phyloP scores from a whole-genome alignment of 805 yeast species.

The Scheffersomyces stipitis region DNA sequence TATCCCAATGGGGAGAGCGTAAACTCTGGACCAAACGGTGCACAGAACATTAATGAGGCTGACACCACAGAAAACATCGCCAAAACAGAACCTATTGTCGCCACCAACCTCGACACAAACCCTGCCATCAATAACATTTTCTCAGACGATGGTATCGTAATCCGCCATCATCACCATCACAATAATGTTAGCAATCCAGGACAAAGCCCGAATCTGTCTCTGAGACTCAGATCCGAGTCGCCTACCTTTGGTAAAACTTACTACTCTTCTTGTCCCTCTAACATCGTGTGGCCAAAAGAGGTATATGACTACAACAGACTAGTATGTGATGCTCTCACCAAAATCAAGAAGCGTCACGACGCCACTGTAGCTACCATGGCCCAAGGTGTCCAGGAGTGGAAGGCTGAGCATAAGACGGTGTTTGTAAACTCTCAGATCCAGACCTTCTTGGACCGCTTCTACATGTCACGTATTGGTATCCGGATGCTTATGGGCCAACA shows the following conservation, averaged over 20 bases:
- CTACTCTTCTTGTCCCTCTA: slow-evolving; percentile 56
- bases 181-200: slow-evolving; percentile 18
- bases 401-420: slow-evolving; percentile 47
- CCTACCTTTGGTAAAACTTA: slow-evolving; percentile 44
- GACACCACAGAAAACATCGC: neutral
- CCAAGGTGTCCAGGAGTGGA: slow-evolving; percentile 91
- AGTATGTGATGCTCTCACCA: slow-evolving; percentile 64
- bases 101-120: slow-evolving; percentile 31
- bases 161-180: slow-evolving; percentile 14
- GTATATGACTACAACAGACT: slow-evolving; percentile 66
- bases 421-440: slow-evolving; percentile 72
- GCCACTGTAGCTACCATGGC: slow-evolving; percentile 93
- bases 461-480: slow-evolving; percentile 88
- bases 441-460: slow-evolving; percentile 78
- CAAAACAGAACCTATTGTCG: neutral
- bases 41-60: slow-evolving; percentile 5
- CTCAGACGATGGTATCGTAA: slow-evolving; percentile 29
- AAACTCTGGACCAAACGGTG: neutral
- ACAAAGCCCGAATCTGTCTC: slow-evolving; percentile 8
- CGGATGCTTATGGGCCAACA: slow-evolving; percentile 95
- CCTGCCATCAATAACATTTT: slow-evolving; percentile 42
- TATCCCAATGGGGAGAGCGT: slow-evolving; percentile 10
- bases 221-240: slow-evolving; percentile 14
- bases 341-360: slow-evolving; percentile 82
- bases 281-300: slow-evolving; percentile 68